A percentile compares a stretch with the other conserved stretches of the same genome.
These are phyloP conservation scores for Ogataea dorogensis DNA, from an alignment of 805 yeast species.

Conservation along the genomic window DNA sequence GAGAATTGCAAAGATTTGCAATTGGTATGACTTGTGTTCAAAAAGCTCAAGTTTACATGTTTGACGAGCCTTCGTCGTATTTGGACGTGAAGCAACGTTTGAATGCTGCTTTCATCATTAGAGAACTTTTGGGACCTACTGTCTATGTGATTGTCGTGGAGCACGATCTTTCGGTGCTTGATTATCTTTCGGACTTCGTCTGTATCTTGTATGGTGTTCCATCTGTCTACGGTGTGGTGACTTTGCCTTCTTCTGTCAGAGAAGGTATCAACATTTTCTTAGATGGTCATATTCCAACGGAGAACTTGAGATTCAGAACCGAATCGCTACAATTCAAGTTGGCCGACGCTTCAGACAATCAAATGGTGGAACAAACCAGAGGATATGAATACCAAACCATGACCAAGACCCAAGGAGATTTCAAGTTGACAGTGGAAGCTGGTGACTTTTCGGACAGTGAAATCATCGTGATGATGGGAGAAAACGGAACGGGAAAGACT, in stretches of 20 bases:
- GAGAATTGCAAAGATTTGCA: conserved; percentile 97
- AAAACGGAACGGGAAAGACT: conserved; percentile 99
- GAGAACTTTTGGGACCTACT: conserved; percentile 75
- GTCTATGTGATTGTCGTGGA: conserved; percentile 94
- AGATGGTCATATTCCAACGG: conserved; percentile 97
- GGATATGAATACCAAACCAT: conserved; percentile 75
- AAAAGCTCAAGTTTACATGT: conserved; percentile 94
- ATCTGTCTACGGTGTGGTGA: conserved; percentile 97
- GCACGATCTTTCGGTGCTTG: conserved; percentile 97
- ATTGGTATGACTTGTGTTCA: conserved; percentile 97
- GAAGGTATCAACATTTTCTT: conserved; percentile 98
- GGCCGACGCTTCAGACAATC: conserved; percentile 81
- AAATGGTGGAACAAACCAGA: conserved; percentile 74
- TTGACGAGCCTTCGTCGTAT: conserved; percentile 98
- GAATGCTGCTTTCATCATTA: conserved; percentile 92
- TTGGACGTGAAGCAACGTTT: conserved; percentile 98
- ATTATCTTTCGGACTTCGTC: conserved; percentile 93
- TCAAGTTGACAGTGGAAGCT: conserved; percentile 72
- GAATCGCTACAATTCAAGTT: conserved; percentile 93
- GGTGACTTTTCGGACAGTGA: conserved; percentile 97
- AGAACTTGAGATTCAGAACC: conserved; percentile 93
- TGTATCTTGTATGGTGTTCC: conserved; percentile 98
- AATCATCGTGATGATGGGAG: conserved; percentile 99
- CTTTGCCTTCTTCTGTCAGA: conserved; percentile 93
- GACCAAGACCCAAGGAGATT: conserved; percentile 94